These are phyloP conservation scores for Mycena belliarum DNA, from an alignment of 768 basidiomycete genomes.

Conservation along the genomic window DNA sequence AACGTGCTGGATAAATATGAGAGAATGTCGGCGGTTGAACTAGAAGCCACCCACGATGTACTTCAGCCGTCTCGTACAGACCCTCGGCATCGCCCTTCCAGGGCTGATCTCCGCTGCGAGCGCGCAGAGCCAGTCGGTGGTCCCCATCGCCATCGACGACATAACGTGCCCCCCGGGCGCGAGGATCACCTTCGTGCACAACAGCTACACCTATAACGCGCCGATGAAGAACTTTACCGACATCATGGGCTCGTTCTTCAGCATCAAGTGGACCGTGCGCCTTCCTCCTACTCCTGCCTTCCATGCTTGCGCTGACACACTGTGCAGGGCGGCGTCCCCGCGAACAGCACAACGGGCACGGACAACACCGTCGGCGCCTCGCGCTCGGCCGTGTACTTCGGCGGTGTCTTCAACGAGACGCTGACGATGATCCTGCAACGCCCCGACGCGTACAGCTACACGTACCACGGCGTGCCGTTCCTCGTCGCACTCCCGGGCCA, in stretches of 20 bases:
- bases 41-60: too few species aligned
- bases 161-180: too few species aligned
- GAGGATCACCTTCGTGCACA: background rate
- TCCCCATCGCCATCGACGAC: too few species aligned
- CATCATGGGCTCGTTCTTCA: slow-evolving; percentile 15
- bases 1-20: too few species aligned
- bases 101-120: too few species aligned
- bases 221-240: slow-evolving; percentile 6
- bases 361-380: slow-evolving; percentile 17
- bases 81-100: too few species aligned
- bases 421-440: background rate
- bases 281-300: background rate
- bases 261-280: slow-evolving; percentile 10
- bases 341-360: slow-evolving; percentile 3
- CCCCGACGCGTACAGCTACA: background rate
- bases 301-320: background rate
- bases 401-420: background rate
- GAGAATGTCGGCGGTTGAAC: too few species aligned
- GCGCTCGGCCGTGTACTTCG: background rate
- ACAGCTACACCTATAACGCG: slow-evolving; percentile 4
- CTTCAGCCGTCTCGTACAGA: too few species aligned
- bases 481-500: background rate
- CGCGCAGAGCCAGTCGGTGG: too few species aligned
- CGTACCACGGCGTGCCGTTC: background rate
- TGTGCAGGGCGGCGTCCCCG: slow-evolving; percentile 1